phyloP scores from a whole-genome alignment of 2,329 filamentous ascomycete species.

The Fusarium lyarnte region DNA sequence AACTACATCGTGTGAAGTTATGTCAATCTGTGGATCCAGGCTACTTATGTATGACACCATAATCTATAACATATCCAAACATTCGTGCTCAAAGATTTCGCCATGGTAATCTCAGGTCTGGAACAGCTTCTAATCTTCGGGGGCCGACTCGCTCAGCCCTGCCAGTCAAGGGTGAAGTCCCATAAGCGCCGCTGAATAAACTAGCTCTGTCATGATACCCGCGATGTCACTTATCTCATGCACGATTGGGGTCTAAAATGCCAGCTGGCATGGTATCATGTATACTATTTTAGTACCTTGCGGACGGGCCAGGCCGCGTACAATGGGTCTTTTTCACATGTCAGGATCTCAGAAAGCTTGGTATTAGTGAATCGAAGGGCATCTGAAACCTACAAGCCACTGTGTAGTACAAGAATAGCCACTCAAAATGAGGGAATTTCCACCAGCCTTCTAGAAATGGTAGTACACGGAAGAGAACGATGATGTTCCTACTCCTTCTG shows the following conservation, averaged over 20 bases:
- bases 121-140: background rate
- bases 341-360: background rate
- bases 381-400: background rate
- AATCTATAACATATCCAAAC: too few species aligned
- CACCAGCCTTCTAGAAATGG: background rate
- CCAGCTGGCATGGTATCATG: background rate
- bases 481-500: background rate
- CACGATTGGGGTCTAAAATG: background rate
- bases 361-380: background rate
- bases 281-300: background rate
- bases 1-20: background rate
- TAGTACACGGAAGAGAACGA: background rate
- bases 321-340: background rate
- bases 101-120: background rate
- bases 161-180: background rate
- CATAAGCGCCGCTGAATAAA: background rate
- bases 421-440: background rate
- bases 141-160: background rate
- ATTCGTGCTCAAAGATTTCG: background rate
- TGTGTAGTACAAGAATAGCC: background rate
- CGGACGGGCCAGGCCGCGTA: background rate
- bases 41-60: background rate
- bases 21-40: background rate
- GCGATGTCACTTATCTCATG: background rate
- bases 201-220: background rate